Conservation (phyloP, 2,329 filamentous ascomycete genomes). For the Talaromyces sp. region DNA sequence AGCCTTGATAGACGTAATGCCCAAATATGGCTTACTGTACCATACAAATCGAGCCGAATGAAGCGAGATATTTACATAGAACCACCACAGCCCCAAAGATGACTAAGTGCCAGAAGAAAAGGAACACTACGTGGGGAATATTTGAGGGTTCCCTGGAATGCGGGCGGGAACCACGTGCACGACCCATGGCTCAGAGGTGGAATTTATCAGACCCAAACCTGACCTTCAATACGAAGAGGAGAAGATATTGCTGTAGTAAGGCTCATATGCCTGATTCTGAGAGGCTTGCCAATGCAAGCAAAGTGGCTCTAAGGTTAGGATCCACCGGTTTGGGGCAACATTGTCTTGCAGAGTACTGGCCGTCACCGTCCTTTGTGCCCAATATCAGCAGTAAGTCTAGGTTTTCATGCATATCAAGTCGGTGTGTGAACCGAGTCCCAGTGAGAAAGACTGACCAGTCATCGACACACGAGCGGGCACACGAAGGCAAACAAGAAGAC, state of each 20-base stretch:
- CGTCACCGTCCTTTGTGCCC: conserved; percentile 9
- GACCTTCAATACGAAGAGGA: background rate
- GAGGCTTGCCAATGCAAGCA: background rate
- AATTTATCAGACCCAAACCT: background rate
- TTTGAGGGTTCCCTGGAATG: conserved; percentile 14
- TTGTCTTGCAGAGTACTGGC: background rate
- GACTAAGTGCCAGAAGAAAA: background rate
- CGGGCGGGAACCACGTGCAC: conserved; percentile 14
- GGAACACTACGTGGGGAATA: conserved; percentile 1
- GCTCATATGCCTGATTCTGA: background rate
- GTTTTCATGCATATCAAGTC: background rate
- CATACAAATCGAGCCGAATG: background rate
- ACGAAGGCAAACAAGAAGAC: background rate
- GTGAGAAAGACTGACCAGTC: background rate
- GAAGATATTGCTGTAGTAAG: background rate
- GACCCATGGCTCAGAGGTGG: conserved; percentile 11
- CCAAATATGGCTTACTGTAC: background rate
- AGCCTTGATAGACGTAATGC: background rate
- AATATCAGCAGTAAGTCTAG: background rate
- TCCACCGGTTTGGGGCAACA: background rate
- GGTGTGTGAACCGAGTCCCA: conserved; percentile 3
- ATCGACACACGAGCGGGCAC: background rate
- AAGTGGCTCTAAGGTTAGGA: background rate
- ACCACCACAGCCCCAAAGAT: background rate
- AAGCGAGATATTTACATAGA: background rate